Evolutionary conservation across 163 green algal species (phyloP), one percentile per base, ranked within the genome.

Genomic region (Prototheca cutis): DNA sequence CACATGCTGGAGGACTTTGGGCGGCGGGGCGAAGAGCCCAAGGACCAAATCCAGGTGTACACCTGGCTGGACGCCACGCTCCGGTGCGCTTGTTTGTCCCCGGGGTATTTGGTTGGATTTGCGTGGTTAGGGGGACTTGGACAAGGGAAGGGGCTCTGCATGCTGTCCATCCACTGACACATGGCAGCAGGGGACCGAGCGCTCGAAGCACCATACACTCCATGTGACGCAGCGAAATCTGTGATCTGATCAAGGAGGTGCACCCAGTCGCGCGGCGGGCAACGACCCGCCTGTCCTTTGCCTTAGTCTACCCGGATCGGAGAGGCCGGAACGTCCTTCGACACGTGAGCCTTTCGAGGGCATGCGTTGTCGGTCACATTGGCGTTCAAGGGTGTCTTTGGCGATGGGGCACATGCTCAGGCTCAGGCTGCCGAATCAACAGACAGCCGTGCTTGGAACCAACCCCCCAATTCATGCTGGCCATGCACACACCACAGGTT

Each of bases 241-340:
- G 48, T 10, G 78, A 82, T n/a, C 67, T 83, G 28, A 63, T 84
- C 6, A 75, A 81, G 55, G 71, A 80, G 55, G 77, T 80, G 57
- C 45, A 84, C 40, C 61, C 61, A 23, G 45, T 51, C 24, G 79
- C 79, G 23, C 52, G 72, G 28, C 39, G 68, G 24, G 51, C 61
- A 2, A 63, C 48, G 24, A 65, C 79, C 1, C 63, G 78, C 19
- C 66, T 93, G 15, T 82, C 76, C 13, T 95, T 94, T 62, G 65
- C 86, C 3, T 78, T 95, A 40, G 72, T 95, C 6, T 95, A 94
- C 51, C 87, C 87, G 1, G 87, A 94, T 67, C 63, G 79, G 3
- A 56, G 63, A 10, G 87, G 87, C 6, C 52, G 66, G 8, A 91
- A 87, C 66, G 79, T 93, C 0, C 87, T 95, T 83, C 76, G 84